These are phyloP conservation scores for Oropetium thomaeum DNA, from an alignment of 176 grass and related monocot species.

Conservation along the genomic window DNA sequence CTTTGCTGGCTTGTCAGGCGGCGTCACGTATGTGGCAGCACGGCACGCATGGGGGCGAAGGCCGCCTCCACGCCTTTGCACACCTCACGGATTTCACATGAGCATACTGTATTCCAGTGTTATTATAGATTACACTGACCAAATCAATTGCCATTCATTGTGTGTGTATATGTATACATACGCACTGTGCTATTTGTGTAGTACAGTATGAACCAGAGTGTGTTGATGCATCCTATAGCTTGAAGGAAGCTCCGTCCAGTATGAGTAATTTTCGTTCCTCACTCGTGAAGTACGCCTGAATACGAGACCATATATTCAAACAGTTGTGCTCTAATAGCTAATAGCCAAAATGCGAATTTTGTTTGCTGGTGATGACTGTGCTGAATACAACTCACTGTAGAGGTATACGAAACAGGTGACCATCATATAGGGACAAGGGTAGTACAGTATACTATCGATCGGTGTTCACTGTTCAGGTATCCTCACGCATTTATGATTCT, in stretches of 20 bases:
- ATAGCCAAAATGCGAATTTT: neutral
- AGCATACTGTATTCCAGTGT: neutral
- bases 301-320: no score
- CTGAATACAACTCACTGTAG: neutral
- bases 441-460: neutral
- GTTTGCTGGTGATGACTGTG: neutral
- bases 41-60: neutral
- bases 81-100: constrained; percentile 20
- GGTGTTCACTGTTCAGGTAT: constrained; percentile 12
- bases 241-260: neutral
- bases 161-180: neutral
- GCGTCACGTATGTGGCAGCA: neutral
- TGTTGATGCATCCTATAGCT: neutral
- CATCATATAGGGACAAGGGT: neutral
- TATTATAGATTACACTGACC: neutral
- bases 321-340: no score
- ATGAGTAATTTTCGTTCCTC: no score
- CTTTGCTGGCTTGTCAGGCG: neutral
- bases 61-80: neutral
- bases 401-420: neutral
- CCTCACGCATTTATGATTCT: neutral
- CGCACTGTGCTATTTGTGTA: neutral
- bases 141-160: neutral
- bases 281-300: neutral
- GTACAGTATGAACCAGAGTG: neutral